Percentiles rank a stretch among this genome's conserved stretches.
These are phyloP conservation scores for Stagonosporopsis cucurbitacearum DNA, from an alignment of 2,329 filamentous ascomycete genomes.

Conservation along the genomic window DNA sequence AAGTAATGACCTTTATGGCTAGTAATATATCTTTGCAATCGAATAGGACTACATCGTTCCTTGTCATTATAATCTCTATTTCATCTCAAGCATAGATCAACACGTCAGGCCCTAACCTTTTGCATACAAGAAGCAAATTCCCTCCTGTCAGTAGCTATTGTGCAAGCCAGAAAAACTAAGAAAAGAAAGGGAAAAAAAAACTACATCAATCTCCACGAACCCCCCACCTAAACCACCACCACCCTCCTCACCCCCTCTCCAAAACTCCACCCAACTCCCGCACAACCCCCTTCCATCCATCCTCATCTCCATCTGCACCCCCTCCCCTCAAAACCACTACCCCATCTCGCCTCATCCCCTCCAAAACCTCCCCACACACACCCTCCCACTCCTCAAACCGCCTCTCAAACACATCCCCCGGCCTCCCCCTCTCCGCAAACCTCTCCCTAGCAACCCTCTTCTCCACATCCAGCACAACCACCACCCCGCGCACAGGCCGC, in stretches of 20 bases:
- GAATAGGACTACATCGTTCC: neutral
- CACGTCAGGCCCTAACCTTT: too few species aligned
- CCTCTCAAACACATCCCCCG: slow-evolving; percentile 19
- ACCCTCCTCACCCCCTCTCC: neutral
- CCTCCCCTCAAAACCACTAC: neutral
- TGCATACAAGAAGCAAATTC: too few species aligned
- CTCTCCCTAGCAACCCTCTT: slow-evolving; percentile 3
- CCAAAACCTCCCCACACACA: slow-evolving; percentile 5
- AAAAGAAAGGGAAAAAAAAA: too few species aligned
- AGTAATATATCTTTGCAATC: too few species aligned
- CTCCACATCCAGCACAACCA: slow-evolving; percentile 8
- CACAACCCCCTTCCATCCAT: neutral
- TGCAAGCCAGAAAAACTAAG: too few species aligned
- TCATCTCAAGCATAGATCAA: too few species aligned
- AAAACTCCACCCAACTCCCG: neutral
- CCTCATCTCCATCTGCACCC: too few species aligned
- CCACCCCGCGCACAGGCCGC: neutral
- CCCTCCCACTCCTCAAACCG: slow-evolving; percentile 11
- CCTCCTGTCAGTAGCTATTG: too few species aligned
- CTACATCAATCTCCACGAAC: too few species aligned
- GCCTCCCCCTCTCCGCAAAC: slow-evolving; percentile 14
- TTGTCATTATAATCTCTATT: neutral
- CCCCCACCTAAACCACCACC: too few species aligned
- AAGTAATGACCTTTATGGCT: neutral
- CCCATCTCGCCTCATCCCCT: slow-evolving; percentile 15